Evolutionary conservation across 2,329 filamentous ascomycete genomes (phyloP), one percentile per base, ranked within the genome.

Genomic region (Calonectria fujianensis): DNA sequence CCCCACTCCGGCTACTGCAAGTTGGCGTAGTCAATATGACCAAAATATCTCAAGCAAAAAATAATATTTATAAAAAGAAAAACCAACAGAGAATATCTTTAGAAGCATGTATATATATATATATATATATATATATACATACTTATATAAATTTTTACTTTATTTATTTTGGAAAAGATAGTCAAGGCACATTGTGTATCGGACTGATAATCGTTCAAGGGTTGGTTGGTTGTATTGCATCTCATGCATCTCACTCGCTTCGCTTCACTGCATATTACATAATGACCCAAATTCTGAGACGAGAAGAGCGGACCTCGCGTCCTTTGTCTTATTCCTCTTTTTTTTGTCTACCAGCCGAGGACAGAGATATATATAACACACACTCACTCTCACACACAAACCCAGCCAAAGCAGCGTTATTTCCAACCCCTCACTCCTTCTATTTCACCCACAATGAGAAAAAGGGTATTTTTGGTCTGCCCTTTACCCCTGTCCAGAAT

Each of bases 401-500:
- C 45, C 52, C 70, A 73, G 31, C 57, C 70, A 69, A 69, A 64
- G 59, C 61, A 71, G 48, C 51, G 50, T 63, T 63, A 54, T 45
- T 64, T 64, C 59, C 50, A 52, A 65, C 61, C 69, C 61, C 52
- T 67, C 70, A 63, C 57, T 64, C 69, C 65, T 54, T 73, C 70
- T 73, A 73, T 73, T 73, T 63, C 66, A 52, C 51, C 70, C 63
- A 39, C 64, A 72, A 72, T 64, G 54, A 52, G 41, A 61, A 61
- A 64, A 73, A 68, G 54, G 70, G 70, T 52, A 64, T 73, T 69
- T 73, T 73, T 52, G 39, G 27, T 59, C 41, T 59, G 39, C 67
- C 52, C 39, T 13, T 48, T 63, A 37, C 39, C 67, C 52, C 37
- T 51, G 57, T 51, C 52, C 52, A 50, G 29, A 57, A 61, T 51